Conservation (phyloP, 73 alveolate species). For the Blepharisma japonicum region DNA sequence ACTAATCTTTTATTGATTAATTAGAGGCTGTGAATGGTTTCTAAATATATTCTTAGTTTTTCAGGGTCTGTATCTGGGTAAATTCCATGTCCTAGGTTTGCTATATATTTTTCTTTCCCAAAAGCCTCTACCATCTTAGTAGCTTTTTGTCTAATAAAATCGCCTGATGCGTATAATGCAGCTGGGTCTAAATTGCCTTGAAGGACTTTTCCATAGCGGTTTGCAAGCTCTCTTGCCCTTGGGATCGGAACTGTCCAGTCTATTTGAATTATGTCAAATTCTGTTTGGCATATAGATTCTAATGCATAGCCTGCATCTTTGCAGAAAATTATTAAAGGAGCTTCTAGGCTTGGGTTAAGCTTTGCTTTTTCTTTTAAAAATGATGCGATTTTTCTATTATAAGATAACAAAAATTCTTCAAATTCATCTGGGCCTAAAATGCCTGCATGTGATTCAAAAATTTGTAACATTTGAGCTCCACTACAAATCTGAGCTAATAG, state of each 20-base stretch:
- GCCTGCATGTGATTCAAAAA: slow-evolving; percentile 73
- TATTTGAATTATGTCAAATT: slow-evolving; percentile 45
- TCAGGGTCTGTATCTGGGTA: slow-evolving; percentile 63
- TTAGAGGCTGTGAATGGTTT: slow-evolving; percentile 18
- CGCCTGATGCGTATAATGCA: slow-evolving; percentile 50
- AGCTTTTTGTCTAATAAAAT: slow-evolving; percentile 44
- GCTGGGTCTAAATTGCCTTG: slow-evolving; percentile 76
- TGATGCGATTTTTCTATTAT: slow-evolving; percentile 36
- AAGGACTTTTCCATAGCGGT: slow-evolving; percentile 36
- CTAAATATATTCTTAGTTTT: slow-evolving; percentile 43
- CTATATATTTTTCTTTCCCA: slow-evolving; percentile 51
- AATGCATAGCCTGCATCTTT: slow-evolving; percentile 42
- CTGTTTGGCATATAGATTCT: slow-evolving; percentile 20
- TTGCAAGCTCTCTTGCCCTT: slow-evolving; percentile 35
- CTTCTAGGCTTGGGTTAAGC: slow-evolving; percentile 45
- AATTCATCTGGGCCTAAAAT: slow-evolving; percentile 34
- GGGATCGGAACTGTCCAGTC: slow-evolving; percentile 49
- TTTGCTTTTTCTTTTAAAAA: slow-evolving; percentile 34
- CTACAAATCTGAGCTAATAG: slow-evolving; percentile 51
- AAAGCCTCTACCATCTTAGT: slow-evolving; percentile 41
- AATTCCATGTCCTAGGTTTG: slow-evolving; percentile 66
- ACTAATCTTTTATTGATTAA: not conserved
- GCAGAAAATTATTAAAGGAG: slow-evolving; percentile 63
- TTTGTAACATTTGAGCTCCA: slow-evolving; percentile 67
- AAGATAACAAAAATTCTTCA: slow-evolving; percentile 45